phyloP scores from a whole-genome alignment of 495 filamentous ascomycete species.

The Aspergillus incahuasiensis region DNA sequence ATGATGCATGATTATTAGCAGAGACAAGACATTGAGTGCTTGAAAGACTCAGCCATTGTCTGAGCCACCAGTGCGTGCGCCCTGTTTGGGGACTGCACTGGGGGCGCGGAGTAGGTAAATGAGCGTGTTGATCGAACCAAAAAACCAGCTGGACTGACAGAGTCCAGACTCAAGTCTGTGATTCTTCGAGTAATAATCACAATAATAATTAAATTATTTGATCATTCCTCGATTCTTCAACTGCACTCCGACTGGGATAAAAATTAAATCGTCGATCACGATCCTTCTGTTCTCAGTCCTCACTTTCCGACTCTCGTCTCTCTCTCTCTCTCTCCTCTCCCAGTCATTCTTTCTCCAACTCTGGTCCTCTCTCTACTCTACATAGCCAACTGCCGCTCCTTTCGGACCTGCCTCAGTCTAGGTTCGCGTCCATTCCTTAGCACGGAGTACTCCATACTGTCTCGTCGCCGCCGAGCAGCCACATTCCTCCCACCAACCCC shows the following conservation, averaged over 20 bases:
- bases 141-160: not conserved
- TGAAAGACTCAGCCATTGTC: not conserved
- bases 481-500: constrained; percentile 19
- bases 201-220: not conserved
- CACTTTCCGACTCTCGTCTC: not conserved
- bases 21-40: not conserved
- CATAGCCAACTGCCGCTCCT: not conserved
- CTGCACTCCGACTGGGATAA: not conserved
- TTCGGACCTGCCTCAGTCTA: not conserved
- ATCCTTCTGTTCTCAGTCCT: constrained; percentile 8
- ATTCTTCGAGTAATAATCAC: not conserved
- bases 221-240: not conserved
- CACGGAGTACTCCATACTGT: constrained; percentile 8
- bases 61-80: not conserved
- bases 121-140: constrained; percentile 7
- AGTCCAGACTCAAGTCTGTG: constrained; percentile 1
- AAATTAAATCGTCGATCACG: constrained; percentile 9
- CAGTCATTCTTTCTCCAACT: constrained; percentile 11
- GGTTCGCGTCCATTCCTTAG: constrained; percentile 12
- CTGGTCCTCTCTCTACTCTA: constrained; percentile 6
- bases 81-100: not conserved
- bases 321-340: constrained; percentile 3
- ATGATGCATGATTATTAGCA: constrained; percentile 2
- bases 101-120: not conserved
- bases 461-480: constrained; percentile 18